These are phyloP conservation scores for Wickerhamomyces tratensis DNA, from an alignment of 805 yeast species.

Conservation along the genomic window DNA sequence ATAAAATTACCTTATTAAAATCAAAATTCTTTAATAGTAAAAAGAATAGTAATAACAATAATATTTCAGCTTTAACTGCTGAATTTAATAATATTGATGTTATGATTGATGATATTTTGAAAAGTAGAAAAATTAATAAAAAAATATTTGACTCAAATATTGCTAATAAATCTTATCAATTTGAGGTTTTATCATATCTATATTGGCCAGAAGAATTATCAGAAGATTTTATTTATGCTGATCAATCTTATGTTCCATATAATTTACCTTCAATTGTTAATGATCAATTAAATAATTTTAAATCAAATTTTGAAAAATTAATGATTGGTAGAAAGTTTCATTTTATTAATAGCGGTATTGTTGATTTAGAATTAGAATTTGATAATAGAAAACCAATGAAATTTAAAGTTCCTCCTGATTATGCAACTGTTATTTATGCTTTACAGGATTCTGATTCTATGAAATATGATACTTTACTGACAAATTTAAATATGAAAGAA, in stretches of 20 bases:
- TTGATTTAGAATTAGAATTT: conserved; percentile 46
- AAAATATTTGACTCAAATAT: conserved; percentile 20
- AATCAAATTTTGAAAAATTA: conserved; percentile 27
- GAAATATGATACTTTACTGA: conserved; percentile 23
- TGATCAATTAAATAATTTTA: conserved; percentile 32
- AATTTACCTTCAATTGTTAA: conserved; percentile 35
- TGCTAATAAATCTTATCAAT: conserved; percentile 28
- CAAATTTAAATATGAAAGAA: conserved; percentile 31
- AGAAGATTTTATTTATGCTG: conserved; percentile 24
- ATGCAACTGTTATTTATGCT: conserved; percentile 51
- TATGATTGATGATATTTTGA: conserved; percentile 67
- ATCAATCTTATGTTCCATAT: conserved; percentile 16
- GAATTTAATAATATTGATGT: conserved; percentile 68
- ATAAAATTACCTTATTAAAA: conserved; percentile 44
- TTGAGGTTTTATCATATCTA: conserved; percentile 61
- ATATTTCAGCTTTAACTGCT: conserved; percentile 8
- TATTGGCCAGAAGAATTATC: conserved; percentile 61
- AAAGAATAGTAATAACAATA: too few relatives aligned
- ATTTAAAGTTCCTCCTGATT: conserved; percentile 48
- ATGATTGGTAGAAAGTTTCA: conserved; percentile 52
- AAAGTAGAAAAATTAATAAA: conserved; percentile 39
- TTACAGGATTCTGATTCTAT: conserved; percentile 27
- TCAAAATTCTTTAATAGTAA: conserved; percentile 45
- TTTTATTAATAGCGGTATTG: conserved; percentile 50
- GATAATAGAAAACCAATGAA: conserved; percentile 6